Evolutionary conservation across 495 filamentous ascomycete species (phyloP).

Genomic region (Penicillium atrosanguineum): DNA sequence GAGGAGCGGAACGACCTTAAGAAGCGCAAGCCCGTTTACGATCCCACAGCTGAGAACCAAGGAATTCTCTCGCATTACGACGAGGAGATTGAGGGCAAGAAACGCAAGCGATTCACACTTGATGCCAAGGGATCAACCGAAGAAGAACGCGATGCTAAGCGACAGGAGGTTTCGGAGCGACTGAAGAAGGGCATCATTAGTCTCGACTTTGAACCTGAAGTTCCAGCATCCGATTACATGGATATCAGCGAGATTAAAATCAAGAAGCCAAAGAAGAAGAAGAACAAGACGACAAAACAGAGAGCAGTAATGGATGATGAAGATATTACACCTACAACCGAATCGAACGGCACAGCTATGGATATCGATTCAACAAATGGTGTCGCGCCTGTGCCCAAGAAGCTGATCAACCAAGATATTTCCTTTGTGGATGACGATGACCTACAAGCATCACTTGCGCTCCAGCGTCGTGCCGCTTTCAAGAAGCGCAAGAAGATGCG

Average conservation of each 20-base stretch:
- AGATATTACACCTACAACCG: slow-evolving; percentile 56
- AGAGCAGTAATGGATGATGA: slow-evolving; percentile 72
- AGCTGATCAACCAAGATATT: slow-evolving; percentile 60
- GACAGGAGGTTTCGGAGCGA: slow-evolving; percentile 54
- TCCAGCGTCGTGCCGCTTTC: slow-evolving; percentile 74
- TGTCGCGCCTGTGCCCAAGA: slow-evolving; percentile 46
- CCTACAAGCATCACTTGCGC: slow-evolving; percentile 78
- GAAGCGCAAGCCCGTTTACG: slow-evolving; percentile 88
- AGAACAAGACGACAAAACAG: slow-evolving; percentile 71
- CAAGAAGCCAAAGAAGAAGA: slow-evolving; percentile 93
- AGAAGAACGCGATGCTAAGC: slow-evolving; percentile 61
- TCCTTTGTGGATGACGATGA: slow-evolving; percentile 90
- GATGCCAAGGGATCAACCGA: slow-evolving; percentile 68
- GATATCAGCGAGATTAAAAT: slow-evolving; percentile 82
- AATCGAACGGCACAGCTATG: slow-evolving; percentile 57
- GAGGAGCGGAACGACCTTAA: slow-evolving; percentile 78
- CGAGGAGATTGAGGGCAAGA: slow-evolving; percentile 91
- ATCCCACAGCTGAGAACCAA: slow-evolving; percentile 68
- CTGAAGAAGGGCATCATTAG: slow-evolving; percentile 68
- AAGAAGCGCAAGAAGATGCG: slow-evolving; percentile 85
- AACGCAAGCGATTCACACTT: slow-evolving; percentile 82
- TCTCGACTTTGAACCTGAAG: slow-evolving; percentile 67
- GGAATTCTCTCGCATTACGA: slow-evolving; percentile 85
- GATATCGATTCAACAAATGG: slow-evolving; percentile 64
- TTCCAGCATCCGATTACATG: slow-evolving; percentile 78